These are phyloP conservation scores for Phytopythium mirpurense DNA, from an alignment of 352 stramenopile species.

Conservation along the genomic window DNA sequence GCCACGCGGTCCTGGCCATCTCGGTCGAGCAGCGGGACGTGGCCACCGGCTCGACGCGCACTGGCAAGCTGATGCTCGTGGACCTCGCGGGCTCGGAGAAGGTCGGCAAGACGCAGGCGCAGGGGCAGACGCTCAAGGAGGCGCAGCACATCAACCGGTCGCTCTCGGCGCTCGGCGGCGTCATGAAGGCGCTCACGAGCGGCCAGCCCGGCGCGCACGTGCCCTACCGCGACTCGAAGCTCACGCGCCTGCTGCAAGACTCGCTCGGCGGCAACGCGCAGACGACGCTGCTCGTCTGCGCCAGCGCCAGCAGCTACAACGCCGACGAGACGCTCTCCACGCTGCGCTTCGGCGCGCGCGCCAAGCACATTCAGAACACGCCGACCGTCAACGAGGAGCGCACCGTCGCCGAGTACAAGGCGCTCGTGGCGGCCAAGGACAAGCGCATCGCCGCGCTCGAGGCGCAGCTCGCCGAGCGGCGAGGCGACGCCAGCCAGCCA, in stretches of 20 bases:
- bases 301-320: slow-evolving; percentile 60
- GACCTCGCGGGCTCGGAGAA: slow-evolving; percentile 78
- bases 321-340: slow-evolving; percentile 70
- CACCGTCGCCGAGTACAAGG: slow-evolving; percentile 75
- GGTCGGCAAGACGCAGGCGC: slow-evolving; percentile 77
- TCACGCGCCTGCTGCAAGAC: slow-evolving; percentile 84
- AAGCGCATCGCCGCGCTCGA: slow-evolving; percentile 43
- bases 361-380: slow-evolving; percentile 81
- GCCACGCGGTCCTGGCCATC: slow-evolving; percentile 96
- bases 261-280: slow-evolving; percentile 75
- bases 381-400: slow-evolving; percentile 86
- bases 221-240: slow-evolving; percentile 87
- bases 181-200: slow-evolving; percentile 87
- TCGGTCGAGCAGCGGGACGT: slow-evolving; percentile 89
- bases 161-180: slow-evolving; percentile 84
- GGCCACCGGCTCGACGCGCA: slow-evolving; percentile 56
- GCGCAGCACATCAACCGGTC: slow-evolving; percentile 90
- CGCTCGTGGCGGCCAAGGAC: slow-evolving; percentile 53
- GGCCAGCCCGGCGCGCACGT: slow-evolving; percentile 88
- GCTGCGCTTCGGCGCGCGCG: slow-evolving; percentile 67
- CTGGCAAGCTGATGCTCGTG: slow-evolving; percentile 91
- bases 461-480: slow-evolving; percentile 22
- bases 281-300: slow-evolving; percentile 68
- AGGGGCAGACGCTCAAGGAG: slow-evolving; percentile 89
- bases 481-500: neutral